Evolutionary conservation across 108 stramenopile genomes (phyloP).

Genomic region (Halocafeteria seosinensis): DNA sequence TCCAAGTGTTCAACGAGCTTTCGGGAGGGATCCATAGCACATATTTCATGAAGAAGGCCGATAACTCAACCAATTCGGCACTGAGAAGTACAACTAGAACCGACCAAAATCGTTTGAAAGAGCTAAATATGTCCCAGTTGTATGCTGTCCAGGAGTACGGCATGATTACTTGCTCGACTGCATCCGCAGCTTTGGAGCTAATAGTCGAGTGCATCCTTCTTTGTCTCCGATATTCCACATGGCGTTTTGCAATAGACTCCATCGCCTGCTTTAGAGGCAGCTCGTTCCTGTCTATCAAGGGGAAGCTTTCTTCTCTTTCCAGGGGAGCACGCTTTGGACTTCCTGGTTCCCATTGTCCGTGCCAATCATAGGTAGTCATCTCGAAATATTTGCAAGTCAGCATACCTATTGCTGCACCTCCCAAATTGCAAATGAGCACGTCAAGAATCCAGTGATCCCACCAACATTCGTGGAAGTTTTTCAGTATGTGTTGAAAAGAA

Average conservation of each 20-base stretch:
- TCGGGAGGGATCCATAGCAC: conserved; percentile 4
- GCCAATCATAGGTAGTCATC: conserved; percentile 4
- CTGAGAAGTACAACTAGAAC: background rate
- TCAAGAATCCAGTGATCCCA: conserved; percentile 13
- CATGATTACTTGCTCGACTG: conserved; percentile 4
- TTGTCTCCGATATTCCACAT: background rate
- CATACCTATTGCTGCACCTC: conserved; percentile 5
- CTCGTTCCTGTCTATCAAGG: background rate
- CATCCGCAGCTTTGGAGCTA: background rate
- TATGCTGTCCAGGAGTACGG: background rate
- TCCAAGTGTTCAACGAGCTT: conserved; percentile 5
- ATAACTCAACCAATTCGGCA: conserved; percentile 1
- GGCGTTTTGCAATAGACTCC: conserved; percentile 1
- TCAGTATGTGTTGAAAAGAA: conserved; percentile 11
- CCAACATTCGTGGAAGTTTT: conserved; percentile 15
- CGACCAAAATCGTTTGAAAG: background rate
- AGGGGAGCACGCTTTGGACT: background rate
- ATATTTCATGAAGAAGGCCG: conserved; percentile 9
- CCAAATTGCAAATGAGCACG: conserved; percentile 6
- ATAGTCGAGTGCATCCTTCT: background rate
- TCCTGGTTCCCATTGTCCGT: background rate
- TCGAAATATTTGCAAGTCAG: background rate
- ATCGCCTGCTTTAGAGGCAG: background rate
- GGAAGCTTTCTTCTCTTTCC: background rate
- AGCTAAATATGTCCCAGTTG: conserved; percentile 3